These are phyloP conservation scores for Catenaria anguillulae DNA, from an alignment of 371 early-diverging fungal genomes.

Conservation along the genomic window DNA sequence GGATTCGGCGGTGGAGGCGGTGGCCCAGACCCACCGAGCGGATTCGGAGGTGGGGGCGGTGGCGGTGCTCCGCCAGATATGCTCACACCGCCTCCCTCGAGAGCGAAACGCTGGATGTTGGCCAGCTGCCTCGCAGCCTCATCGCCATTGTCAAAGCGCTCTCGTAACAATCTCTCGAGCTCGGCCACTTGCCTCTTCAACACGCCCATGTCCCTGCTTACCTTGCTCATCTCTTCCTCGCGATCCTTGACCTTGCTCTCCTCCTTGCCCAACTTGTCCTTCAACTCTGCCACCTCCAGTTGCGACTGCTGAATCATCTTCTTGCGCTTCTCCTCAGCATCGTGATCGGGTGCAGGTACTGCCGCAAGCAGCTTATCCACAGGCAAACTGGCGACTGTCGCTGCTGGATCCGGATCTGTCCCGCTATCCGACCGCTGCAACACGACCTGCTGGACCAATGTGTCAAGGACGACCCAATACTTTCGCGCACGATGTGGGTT, in stretches of 20 bases:
- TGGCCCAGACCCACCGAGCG: neutral
- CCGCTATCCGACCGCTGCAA: slow-evolving; percentile 15
- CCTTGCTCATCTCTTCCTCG: slow-evolving; percentile 5
- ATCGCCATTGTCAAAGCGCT: neutral
- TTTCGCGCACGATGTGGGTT: slow-evolving; percentile 17
- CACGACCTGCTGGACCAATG: slow-evolving; percentile 25
- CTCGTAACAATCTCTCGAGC: slow-evolving; percentile 4
- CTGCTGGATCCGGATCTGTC: slow-evolving; percentile 28
- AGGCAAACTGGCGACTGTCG: slow-evolving; percentile 19
- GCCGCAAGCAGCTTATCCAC: slow-evolving; percentile 1
- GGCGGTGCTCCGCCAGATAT: neutral
- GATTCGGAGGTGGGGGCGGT: neutral
- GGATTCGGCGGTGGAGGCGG: neutral
- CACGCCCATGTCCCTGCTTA: neutral
- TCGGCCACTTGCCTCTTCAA: slow-evolving; percentile 8
- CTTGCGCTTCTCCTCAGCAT: neutral
- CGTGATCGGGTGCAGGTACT: neutral
- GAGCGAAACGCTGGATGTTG: neutral
- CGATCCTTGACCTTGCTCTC: neutral
- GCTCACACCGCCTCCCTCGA: neutral
- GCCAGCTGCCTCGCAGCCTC: neutral
- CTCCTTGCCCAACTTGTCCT: neutral
- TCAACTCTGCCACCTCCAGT: neutral
- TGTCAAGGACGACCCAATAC: slow-evolving; percentile 26
- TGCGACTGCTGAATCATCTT: neutral